Percentiles rank a stretch among this genome's conserved stretches.
Evolutionary conservation across 2,329 filamentous ascomycete genomes (phyloP).

Genomic region (Aureobasidium sp.): DNA sequence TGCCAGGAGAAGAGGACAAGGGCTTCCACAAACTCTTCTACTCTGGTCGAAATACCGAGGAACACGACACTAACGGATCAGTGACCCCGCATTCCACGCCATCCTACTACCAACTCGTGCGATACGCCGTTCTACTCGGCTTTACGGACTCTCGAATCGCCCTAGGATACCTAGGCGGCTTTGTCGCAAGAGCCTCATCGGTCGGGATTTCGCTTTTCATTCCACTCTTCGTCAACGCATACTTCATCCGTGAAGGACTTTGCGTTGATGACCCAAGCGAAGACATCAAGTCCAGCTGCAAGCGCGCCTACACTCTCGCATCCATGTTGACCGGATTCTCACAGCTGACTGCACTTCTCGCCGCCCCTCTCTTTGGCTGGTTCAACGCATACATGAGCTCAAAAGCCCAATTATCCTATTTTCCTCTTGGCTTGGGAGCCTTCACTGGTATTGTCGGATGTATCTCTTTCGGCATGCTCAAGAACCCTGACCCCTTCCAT

Average conservation of each 20-base stretch:
- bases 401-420: slow-evolving; percentile 46
- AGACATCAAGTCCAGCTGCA: slow-evolving; percentile 78
- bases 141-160: slow-evolving; percentile 71
- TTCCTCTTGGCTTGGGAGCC: slow-evolving; percentile 67
- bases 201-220: slow-evolving; percentile 95
- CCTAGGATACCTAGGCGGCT: slow-evolving; percentile 85
- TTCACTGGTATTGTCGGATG: slow-evolving; percentile 73
- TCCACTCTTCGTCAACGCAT: slow-evolving; percentile 85
- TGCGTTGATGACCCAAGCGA: slow-evolving; percentile 51
- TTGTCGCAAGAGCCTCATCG: slow-evolving; percentile 88
- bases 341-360: slow-evolving; percentile 77
- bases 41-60: slow-evolving; percentile 19
- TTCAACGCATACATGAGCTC: slow-evolving; percentile 61
- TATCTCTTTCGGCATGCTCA: slow-evolving; percentile 63
- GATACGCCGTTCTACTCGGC: slow-evolving; percentile 50
- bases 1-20: slow-evolving; percentile 71
- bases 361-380: slow-evolving; percentile 81
- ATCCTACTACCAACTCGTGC: slow-evolving; percentile 44
- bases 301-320: slow-evolving; percentile 79
- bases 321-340: slow-evolving; percentile 83
- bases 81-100: slow-evolving; percentile 41
- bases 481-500: slow-evolving; percentile 64
- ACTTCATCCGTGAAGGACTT: slow-evolving; percentile 73
- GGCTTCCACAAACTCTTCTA: slow-evolving; percentile 48
- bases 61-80: slow-evolving; percentile 20